A percentile compares a stretch with the other conserved stretches of the same genome.
These are phyloP conservation scores for Roridomyces roridus DNA, from an alignment of 768 basidiomycete genomes.

Conservation along the genomic window DNA sequence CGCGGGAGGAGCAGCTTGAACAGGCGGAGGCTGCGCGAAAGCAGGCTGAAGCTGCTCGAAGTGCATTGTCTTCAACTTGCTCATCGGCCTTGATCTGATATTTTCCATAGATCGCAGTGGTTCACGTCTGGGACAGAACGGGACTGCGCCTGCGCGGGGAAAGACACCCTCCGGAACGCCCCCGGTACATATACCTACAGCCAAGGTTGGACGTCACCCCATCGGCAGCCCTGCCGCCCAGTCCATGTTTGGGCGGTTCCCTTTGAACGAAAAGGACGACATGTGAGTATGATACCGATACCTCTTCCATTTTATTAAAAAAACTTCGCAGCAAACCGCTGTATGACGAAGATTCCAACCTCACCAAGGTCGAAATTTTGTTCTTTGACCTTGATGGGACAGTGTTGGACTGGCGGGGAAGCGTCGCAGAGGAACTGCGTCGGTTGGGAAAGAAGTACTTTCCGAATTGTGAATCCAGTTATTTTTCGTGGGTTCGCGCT, in stretches of 20 bases:
- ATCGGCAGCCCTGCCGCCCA: neutral
- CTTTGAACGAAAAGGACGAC: constrained; percentile 22
- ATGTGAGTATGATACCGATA: neutral
- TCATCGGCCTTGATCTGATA: neutral
- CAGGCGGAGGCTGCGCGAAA: no score
- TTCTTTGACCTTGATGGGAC: constrained; percentile 27
- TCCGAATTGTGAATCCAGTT: neutral
- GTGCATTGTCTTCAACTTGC: no score
- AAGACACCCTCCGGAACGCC: neutral
- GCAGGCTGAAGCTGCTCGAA: neutral
- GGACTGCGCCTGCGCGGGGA: no score
- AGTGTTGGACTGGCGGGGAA: constrained; percentile 20
- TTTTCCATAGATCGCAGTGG: neutral
- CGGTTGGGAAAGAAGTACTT: constrained; percentile 8
- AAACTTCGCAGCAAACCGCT: neutral
- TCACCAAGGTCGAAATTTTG: constrained; percentile 20
- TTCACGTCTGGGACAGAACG: constrained; percentile 17
- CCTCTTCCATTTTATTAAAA: neutral
- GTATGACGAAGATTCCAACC: constrained; percentile 16
- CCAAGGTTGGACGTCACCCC: neutral
- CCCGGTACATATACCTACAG: constrained; percentile 2
- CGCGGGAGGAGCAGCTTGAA: neutral
- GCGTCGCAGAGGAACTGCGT: constrained; percentile 14
- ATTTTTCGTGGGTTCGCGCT: neutral
- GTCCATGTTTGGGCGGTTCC: constrained; percentile 15